Evolutionary conservation across 805 yeast genomes (phyloP).

Genomic region (Sugiyamaella floridensis): DNA sequence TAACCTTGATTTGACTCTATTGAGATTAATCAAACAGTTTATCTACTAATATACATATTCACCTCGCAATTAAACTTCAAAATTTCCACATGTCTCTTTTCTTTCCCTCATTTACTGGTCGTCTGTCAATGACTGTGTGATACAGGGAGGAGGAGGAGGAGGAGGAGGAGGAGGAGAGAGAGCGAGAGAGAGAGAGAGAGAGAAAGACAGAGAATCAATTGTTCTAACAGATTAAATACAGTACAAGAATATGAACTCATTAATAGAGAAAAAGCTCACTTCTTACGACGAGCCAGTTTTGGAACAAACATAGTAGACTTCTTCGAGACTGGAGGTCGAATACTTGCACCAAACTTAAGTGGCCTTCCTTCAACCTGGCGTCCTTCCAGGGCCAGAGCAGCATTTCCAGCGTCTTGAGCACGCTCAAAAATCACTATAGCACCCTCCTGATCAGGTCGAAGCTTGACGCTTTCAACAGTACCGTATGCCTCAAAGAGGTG

Average conservation of each 20-base stretch:
- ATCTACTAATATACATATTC: neutral
- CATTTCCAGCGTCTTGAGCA: constrained; percentile 15
- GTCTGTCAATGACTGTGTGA: neutral
- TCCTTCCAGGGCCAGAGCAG: constrained; percentile 17
- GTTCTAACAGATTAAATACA: too few species aligned
- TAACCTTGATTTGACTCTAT: too few species aligned
- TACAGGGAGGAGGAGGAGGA: too few species aligned
- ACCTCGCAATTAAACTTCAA: too few species aligned
- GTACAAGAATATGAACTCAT: neutral
- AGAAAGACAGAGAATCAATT: too few species aligned
- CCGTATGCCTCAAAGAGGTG: constrained; percentile 14
- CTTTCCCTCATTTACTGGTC: neutral
- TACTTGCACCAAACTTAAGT: neutral
- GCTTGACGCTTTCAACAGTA: neutral
- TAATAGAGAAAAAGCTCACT: neutral
- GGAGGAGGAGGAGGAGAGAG: too few species aligned
- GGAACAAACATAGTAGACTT: constrained; percentile 6
- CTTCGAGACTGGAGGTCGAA: neutral
- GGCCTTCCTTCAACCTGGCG: constrained; percentile 1
- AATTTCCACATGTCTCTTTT: neutral
- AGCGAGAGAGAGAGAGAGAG: too few species aligned
- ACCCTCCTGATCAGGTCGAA: constrained; percentile 9
- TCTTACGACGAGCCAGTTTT: neutral
- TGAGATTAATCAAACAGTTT: too few species aligned
- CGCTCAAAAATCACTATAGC: constrained; percentile 14